Base-by-base conservation (phyloP, 1,284 basidiomycete species). In the Gymnopus androsaceus region DNA sequence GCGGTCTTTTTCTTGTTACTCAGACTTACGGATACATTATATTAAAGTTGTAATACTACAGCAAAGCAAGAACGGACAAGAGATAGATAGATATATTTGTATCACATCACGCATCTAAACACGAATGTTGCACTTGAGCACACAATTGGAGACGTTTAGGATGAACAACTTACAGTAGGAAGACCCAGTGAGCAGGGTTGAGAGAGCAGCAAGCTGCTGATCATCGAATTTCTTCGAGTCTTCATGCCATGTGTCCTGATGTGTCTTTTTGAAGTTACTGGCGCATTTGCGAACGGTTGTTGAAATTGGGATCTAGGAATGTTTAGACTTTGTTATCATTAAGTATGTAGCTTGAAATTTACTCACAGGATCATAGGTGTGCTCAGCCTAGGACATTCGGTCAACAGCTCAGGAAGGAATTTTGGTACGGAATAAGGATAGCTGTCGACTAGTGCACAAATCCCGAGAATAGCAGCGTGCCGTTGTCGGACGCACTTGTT, bases 391-490 rank as follows among this genome's bases (percentile, higher is more conserved):
- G 74, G 21, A 88, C 79, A 59, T 78, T 82, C 48, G n/a, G 87
- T 85, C 58, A 89, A 73, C 51, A 92, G 75, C 38, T 83, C 81
- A 0, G 91, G 91, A 82, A 92, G 87, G 90, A 91, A 94, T 59
- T 83, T 84, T 60, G 92, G 91, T 31, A 94, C 86, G 0, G 90
- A 91, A 70, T 93, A 93, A 0, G 91, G 91, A 66, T 89, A 92
- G 45, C 89, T 90, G 54, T 89, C 87, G 11, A 94, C 79, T 28
- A 93, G 75, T 1, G 91, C 90, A 59, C 86, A 87, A 37, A 91
- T 84, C 17, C 91, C 90, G 21, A 93, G 74, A 59, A 93, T 89
- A 1, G 88, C 90, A 36, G 85, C 85, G 69, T 93, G 92, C 14
- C 90, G 81, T 62, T 84, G 83, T 27, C 89, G 78, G 9, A 94